Base-by-base conservation (phyloP, 129 eudicot species). In the Arctium lappa region DNA sequence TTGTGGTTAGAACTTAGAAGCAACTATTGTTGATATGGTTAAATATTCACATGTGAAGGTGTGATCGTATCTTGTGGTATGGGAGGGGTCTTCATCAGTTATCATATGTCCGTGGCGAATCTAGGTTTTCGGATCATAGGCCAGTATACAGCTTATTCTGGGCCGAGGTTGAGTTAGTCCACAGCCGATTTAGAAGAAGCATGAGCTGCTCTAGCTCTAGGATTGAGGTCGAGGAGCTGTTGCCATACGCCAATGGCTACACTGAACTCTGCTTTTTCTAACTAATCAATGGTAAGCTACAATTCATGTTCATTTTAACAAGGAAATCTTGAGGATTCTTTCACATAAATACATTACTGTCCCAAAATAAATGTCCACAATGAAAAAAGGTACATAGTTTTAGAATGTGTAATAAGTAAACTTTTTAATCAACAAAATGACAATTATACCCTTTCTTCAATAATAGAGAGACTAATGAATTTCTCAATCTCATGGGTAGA, bases 261-360 rank as follows among this genome's bases (percentile, higher is more conserved):
- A 95, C 99, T 0, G 99, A 93, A 80, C 95, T 95, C 69, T 95
- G 98, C 89, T 95, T 95, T 79, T 95, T 95, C 81, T 95, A 79
- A 91, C 71, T 29, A 48, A 39, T 74, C 80, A 78, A n/a, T 34
- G 72, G 91, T 88, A 82, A 2, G 9, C 50, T 68, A 3, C 68
- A 60, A 36, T 75, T 11, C 72, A 73, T 62, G 11, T 70, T 15
- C 79, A 38, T 66, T 78, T 9, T 22, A 12, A 34, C 34, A 15
- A 53, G 65, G 16, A 53, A 53, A 53, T 16, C 30, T 50, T 4
- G 18, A 50, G 62, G 62, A 0, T 50, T 50, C 6, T 60, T 60
- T n/a, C 68, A n/a, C 68, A 60, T n/a, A 60, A 53, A 60, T 60
- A 60, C 68, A 60, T 60, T n/a, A 56, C 63, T 1, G 18, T 16